These are phyloP conservation scores for Cutaneotrichosporon cavernicola DNA, from an alignment of 1,284 basidiomycete species.

Conservation along the genomic window DNA sequence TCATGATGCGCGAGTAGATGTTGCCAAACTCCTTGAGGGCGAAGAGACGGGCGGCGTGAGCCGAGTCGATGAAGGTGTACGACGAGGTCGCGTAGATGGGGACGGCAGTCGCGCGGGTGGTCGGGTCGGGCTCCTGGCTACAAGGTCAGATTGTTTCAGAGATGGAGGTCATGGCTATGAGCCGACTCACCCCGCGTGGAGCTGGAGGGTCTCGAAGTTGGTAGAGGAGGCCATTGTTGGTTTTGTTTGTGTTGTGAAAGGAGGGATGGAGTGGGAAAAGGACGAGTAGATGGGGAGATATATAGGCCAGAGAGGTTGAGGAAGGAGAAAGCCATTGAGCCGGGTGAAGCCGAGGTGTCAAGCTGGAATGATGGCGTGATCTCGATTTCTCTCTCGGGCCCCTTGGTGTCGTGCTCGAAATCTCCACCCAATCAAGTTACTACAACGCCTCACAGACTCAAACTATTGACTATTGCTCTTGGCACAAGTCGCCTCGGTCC, in stretches of 20 bases:
- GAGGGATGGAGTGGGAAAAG: background rate
- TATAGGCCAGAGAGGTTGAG: background rate
- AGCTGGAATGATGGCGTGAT: background rate
- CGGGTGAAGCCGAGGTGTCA: background rate
- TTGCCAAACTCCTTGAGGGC: constrained; percentile 69
- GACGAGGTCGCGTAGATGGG: constrained; percentile 50
- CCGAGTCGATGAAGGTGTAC: constrained; percentile 73
- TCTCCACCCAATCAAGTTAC: background rate
- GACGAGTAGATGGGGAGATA: background rate
- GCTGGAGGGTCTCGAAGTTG: constrained; percentile 29
- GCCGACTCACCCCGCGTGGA: constrained; percentile 25
- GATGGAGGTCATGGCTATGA: background rate
- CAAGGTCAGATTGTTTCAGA: background rate
- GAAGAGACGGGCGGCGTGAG: constrained; percentile 83
- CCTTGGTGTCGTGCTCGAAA: background rate
- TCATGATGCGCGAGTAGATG: constrained; percentile 75
- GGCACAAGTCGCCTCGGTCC: background rate
- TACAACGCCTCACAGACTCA: background rate
- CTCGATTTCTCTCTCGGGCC: background rate
- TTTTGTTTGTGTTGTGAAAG: background rate
- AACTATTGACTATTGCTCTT: background rate
- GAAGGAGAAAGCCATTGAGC: background rate
- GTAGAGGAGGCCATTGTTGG: constrained; percentile 15
- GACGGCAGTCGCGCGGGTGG: constrained; percentile 27
- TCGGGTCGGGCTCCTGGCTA: constrained; percentile 24